phyloP scores from a whole-genome alignment of 2,329 filamentous ascomycete genomes.

The Pestalotiopsis sp. region DNA sequence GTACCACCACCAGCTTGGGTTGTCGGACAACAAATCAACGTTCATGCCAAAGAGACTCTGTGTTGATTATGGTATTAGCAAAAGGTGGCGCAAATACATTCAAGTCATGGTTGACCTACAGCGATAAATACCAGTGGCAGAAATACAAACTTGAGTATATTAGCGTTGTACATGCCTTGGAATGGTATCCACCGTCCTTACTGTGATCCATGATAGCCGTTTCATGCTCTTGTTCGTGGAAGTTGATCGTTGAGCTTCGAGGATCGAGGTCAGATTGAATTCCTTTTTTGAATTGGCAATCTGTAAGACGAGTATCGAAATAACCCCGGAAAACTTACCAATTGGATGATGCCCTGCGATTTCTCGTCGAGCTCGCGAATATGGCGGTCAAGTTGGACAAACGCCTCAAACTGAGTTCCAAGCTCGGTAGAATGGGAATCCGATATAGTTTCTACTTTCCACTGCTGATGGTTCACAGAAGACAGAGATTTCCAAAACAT shows the following conservation, averaged over 20 bases:
- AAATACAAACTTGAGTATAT: neutral
- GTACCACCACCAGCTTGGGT: neutral
- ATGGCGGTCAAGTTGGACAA: neutral
- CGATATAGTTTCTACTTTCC: neutral
- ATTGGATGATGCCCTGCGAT: neutral
- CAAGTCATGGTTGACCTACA: neutral
- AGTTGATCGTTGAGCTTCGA: neutral
- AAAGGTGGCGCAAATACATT: too few species aligned
- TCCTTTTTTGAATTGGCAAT: neutral
- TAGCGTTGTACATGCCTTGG: neutral
- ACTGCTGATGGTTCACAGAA: neutral
- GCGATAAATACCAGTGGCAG: neutral
- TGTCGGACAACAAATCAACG: neutral
- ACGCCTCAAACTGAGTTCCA: neutral
- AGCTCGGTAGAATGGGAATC: neutral
- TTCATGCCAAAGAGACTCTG: constrained; percentile 3
- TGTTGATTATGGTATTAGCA: neutral
- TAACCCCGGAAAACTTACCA: neutral
- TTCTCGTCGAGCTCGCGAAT: neutral
- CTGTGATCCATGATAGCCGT: neutral
- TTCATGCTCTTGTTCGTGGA: neutral
- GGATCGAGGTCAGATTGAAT: neutral
- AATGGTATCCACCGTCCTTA: neutral
- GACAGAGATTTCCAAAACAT: neutral
- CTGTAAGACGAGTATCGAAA: too few species aligned